Evolutionary conservation across 1,139 yeast species (phyloP).

Genomic region (Williopsis jadinii): DNA sequence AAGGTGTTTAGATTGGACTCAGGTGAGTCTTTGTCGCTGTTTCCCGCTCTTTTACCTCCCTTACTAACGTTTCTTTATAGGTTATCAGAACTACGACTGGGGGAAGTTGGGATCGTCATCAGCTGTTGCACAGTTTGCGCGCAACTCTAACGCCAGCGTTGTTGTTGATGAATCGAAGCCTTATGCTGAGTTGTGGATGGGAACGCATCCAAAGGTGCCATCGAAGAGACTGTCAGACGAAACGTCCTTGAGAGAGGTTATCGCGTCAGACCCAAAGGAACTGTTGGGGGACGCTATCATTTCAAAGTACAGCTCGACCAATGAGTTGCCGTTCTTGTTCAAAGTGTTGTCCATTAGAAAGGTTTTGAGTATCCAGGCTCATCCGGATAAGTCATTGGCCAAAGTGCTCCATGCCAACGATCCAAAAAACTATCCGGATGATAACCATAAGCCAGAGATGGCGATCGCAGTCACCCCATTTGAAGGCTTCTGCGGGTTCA

Average conservation of each 20-base stretch:
- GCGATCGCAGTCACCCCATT: constrained; percentile 93
- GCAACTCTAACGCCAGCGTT: constrained; percentile 55
- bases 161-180: constrained; percentile 66
- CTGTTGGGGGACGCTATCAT: constrained; percentile 54
- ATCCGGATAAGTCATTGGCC: constrained; percentile 87
- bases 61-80: constrained; percentile 21
- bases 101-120: constrained; percentile 81
- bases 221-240: constrained; percentile 50
- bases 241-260: constrained; percentile 55
- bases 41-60: background rate
- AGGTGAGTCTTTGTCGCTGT: constrained; percentile 21
- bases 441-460: constrained; percentile 98
- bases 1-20: constrained; percentile 30
- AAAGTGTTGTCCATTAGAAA: constrained; percentile 89
- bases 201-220: constrained; percentile 92
- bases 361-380: constrained; percentile 94
- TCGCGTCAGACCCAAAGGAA: constrained; percentile 50
- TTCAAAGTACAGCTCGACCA: constrained; percentile 56
- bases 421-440: constrained; percentile 95
- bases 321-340: constrained; percentile 85
- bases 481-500: constrained; percentile 97
- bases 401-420: constrained; percentile 68
- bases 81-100: constrained; percentile 74
- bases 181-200: constrained; percentile 97
- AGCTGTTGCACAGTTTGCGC: constrained; percentile 85